Base-by-base conservation (phyloP, 495 filamentous ascomycete genomes). In the Neurospora sp. region DNA sequence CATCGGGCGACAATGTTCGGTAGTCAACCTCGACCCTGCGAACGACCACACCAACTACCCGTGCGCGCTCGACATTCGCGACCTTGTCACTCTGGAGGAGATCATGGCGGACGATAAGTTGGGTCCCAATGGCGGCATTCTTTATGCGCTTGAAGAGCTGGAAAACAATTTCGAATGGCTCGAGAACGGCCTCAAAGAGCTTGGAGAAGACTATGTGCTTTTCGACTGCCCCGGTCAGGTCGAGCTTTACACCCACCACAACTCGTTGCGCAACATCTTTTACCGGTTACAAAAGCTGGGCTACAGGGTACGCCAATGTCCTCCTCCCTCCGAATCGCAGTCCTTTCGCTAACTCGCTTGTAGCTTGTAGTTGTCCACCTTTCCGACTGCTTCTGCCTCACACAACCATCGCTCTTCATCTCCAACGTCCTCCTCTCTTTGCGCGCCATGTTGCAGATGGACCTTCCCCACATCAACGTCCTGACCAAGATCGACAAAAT, bases 201-300 rank as follows among this genome's bases (percentile, higher is more conserved):
- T 97, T 22, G 91, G 88, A 73, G 94, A 97, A 70, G 94, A 98
- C 73, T 98, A 98, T 81, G 84, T 99, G 68, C 81, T 99, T 4
- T 98, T 99, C 70, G 96, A 99, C 82, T 98, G 96, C 73, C 96
- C 96, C 0, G 96, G 96, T 1, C 96, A 99, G 78, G 96, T 97
- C 12, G 96, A 99, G 83, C 86, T 99, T 0, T 98, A 97, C 78
- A 98, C 94, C 47, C 94, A 98, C 80, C 96, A 99, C 81, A 86
- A 88, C 20, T 95, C 93, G 22, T 82, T 99, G 75, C 89, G 94
- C 70, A 96, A 96, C 78, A 93, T 99, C 73, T 94, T 99, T 81
- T 91, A 92, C 77, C 88, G 86, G 77, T 85, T 98, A 75, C 91
- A 97, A 82, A 98, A 98, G 85, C 78, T 97, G 76, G 94, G 92